Evolutionary conservation across 2,329 filamentous ascomycete genomes (phyloP).

Genomic region (Sarocladium brachiariae): DNA sequence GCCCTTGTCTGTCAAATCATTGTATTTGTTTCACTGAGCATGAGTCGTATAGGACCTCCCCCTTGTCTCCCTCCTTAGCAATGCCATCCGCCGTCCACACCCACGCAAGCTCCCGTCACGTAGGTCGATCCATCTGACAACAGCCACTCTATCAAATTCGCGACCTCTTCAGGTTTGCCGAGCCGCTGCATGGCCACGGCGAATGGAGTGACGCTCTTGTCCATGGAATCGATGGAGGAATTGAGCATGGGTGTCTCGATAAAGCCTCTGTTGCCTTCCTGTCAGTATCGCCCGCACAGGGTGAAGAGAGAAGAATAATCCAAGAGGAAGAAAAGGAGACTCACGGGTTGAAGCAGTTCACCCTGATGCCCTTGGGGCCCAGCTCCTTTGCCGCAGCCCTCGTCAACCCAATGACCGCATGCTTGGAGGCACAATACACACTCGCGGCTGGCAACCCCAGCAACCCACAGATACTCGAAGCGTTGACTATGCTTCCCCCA

Average conservation of each 20-base stretch:
- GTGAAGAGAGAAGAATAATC: neutral
- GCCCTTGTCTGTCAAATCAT: too few species aligned
- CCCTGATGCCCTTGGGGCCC: slow-evolving; percentile 15
- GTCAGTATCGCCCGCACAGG: neutral
- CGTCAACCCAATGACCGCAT: slow-evolving; percentile 20
- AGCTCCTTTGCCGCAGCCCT: slow-evolving; percentile 18
- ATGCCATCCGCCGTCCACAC: slow-evolving; percentile 7
- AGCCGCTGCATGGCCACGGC: slow-evolving; percentile 4
- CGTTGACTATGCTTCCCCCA: slow-evolving; percentile 38
- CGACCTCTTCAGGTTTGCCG: slow-evolving; percentile 6
- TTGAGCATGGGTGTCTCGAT: slow-evolving; percentile 4
- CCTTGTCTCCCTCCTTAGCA: neutral
- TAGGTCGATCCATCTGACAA: neutral
- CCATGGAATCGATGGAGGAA: neutral
- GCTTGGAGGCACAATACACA: slow-evolving; percentile 21
- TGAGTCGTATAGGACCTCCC: too few species aligned
- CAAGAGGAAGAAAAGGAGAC: too few species aligned
- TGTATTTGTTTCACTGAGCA: too few species aligned
- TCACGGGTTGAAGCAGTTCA: slow-evolving; percentile 21
- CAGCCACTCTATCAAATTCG: slow-evolving; percentile 3
- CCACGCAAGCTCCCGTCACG: neutral
- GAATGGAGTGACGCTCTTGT: neutral
- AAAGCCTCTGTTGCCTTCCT: slow-evolving; percentile 3
- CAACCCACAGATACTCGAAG: slow-evolving; percentile 32
- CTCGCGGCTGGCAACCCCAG: slow-evolving; percentile 20